These are phyloP conservation scores for Paxillus ammoniavirescens DNA, from an alignment of 768 basidiomycete genomes.

Conservation along the genomic window DNA sequence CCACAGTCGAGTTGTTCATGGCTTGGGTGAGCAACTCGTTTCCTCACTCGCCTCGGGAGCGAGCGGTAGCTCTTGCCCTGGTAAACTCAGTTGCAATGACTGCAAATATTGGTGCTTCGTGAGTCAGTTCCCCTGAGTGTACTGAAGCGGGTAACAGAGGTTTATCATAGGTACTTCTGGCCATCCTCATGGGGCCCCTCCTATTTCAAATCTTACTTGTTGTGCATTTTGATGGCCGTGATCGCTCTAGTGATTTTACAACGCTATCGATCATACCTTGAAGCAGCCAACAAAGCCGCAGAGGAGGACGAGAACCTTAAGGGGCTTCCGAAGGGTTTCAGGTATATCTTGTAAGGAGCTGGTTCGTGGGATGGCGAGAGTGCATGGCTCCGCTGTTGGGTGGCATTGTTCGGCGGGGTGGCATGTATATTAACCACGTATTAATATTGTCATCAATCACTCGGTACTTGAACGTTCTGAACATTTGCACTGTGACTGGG, in stretches of 20 bases:
- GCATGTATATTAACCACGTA: not conserved
- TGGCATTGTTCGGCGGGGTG: too few species aligned
- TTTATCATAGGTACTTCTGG: constrained; percentile 52
- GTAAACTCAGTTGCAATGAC: constrained; percentile 2
- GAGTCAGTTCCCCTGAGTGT: constrained; percentile 2
- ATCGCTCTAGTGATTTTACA: constrained; percentile 47
- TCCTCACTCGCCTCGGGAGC: constrained; percentile 74
- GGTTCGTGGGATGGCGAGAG: too few species aligned
- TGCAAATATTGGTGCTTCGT: constrained; percentile 7
- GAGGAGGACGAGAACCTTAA: constrained; percentile 37
- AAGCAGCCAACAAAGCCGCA: constrained; percentile 35
- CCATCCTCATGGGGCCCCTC: constrained; percentile 62
- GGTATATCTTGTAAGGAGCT: constrained; percentile 40
- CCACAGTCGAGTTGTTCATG: constrained; percentile 59
- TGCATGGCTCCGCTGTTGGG: too few species aligned
- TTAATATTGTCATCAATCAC: constrained; percentile 2
- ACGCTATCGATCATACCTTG: constrained; percentile 41
- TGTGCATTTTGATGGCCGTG: constrained; percentile 60
- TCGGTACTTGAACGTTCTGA: too few species aligned
- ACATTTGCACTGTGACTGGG: too few species aligned
- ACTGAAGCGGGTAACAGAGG: not conserved
- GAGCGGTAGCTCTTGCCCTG: constrained; percentile 40
- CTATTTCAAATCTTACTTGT: constrained; percentile 64
- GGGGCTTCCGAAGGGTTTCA: constrained; percentile 34
- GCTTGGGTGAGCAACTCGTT: constrained; percentile 52